Percentiles rank a stretch among this genome's conserved stretches.
Evolutionary conservation across 2,329 filamentous ascomycete species (phyloP).

Genomic region (Neofusicoccum umdonicola): DNA sequence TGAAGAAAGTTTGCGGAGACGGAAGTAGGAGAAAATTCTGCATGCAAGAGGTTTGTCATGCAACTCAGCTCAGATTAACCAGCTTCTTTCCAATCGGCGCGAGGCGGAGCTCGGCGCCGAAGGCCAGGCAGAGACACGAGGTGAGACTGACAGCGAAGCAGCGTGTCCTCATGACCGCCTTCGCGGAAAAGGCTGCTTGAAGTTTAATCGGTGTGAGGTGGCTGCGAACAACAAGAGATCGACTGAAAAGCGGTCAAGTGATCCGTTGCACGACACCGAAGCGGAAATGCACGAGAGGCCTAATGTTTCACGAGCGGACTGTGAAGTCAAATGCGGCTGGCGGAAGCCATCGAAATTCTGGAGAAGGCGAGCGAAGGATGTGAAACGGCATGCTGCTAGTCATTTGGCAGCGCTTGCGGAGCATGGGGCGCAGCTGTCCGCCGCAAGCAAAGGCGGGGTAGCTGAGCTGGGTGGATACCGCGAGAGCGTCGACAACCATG

Average conservation of each 20-base stretch:
- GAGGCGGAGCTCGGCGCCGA: conserved; percentile 1
- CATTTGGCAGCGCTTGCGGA: not conserved
- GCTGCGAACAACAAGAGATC: not conserved
- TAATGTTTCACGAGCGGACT: not conserved
- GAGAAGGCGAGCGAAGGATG: not conserved
- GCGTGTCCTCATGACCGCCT: conserved; percentile 2
- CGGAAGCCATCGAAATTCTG: not conserved
- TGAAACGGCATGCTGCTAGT: not conserved
- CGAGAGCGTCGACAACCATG: not conserved
- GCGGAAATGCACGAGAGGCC: not conserved
- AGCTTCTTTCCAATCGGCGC: not conserved
- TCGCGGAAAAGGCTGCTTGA: not conserved
- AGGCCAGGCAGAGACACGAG: not conserved
- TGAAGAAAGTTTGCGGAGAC: not conserved
- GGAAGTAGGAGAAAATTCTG: not conserved
- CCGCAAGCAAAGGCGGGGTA: conserved; percentile 10
- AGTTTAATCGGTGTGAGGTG: not conserved
- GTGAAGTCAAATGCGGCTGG: not conserved
- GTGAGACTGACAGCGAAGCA: conserved; percentile 6
- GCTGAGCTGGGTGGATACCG: not conserved
- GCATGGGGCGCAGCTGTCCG: not conserved
- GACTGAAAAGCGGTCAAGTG: conserved; percentile 12
- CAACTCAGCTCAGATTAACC: not conserved
- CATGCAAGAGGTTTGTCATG: not conserved
- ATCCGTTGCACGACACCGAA: not conserved